Evolutionary conservation across 805 yeast genomes (phyloP).

Genomic region (Yarrowia hollandica): DNA sequence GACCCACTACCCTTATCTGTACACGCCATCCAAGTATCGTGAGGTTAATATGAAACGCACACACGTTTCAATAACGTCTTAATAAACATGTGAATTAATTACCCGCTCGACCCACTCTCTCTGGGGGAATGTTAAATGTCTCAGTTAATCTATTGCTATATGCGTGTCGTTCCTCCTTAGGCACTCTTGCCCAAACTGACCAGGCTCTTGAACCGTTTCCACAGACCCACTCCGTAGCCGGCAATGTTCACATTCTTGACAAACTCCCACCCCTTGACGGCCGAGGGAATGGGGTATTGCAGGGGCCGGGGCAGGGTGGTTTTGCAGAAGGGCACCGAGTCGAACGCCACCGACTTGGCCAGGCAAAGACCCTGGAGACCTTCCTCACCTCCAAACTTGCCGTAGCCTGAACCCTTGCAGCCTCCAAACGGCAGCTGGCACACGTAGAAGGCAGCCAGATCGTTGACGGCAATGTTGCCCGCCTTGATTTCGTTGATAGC

Average conservation of each 20-base stretch:
- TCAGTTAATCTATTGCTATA: background rate
- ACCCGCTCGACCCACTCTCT: too few species aligned
- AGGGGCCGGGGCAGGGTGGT: constrained; percentile 86
- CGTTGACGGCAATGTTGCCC: constrained; percentile 96
- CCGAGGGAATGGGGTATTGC: constrained; percentile 86
- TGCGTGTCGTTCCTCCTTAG: background rate
- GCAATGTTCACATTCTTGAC: constrained; percentile 78
- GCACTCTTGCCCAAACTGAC: constrained; percentile 19
- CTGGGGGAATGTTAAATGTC: background rate
- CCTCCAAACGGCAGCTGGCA: constrained; percentile 99
- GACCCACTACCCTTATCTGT: background rate
- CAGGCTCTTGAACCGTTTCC: constrained; percentile 48
- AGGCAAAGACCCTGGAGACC: constrained; percentile 88
- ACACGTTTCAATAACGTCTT: too few species aligned
- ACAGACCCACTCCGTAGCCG: constrained; percentile 66
- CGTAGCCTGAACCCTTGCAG: constrained; percentile 87
- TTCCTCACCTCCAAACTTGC: constrained; percentile 97
- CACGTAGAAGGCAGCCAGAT: constrained; percentile 93
- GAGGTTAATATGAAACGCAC: background rate
- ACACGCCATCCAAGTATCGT: background rate
- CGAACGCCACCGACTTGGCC: constrained; percentile 85
- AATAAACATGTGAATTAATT: too few species aligned
- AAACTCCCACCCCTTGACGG: constrained; percentile 83
- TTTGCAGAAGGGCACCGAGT: constrained; percentile 66
- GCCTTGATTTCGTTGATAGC: constrained; percentile 66